Evolutionary conservation across 148 eudicot species (phyloP), one percentile per base, ranked within the genome.

Genomic region (Vaccinium vitisidaea): DNA sequence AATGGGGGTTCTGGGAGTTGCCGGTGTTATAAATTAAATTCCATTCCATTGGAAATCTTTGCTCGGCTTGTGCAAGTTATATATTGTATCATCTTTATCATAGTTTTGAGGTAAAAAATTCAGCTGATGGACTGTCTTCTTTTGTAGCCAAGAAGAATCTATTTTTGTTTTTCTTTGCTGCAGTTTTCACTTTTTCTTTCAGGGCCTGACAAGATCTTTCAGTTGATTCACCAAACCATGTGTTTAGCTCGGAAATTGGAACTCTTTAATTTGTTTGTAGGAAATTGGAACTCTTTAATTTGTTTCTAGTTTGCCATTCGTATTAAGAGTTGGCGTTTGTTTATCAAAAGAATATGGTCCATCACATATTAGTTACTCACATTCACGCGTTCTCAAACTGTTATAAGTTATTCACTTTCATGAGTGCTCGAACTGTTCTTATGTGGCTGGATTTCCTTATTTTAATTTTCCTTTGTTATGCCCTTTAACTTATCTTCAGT

Each of bases 181-280:
- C 74, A 69, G 43, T 69, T 69, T 13, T 69, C 74, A 30, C 43
- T 69, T 30, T 13, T 30, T 30, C 18, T 13, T 49, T 76, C 16
- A 53, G 27, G n/a, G 1, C 25, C 48, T 14, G 15, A 43, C 15
- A 49, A 39, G 65, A 5, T 25, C 19, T 48, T 65, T 82, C 58
- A 23, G 23, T 27, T 82, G 83, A 23, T 82, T 67, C 76, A 48
- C 59, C 43, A 82, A 65, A 67, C 59, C 32, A 43, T 46, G 13
- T 61, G 14, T 46, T 46, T 4, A n/a, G 73, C 65, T 48, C 21
- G 9, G 32, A 3, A n/a, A 39, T 39, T 59, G 11, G 13, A 61
- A 81, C 30, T 80, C 50, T 39, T 69, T 5, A 81, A 30, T 59
- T 12, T 27, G 8, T 49, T 6, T 82, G 43, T 67, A 23, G 2